Conservation (phyloP, 169 alveolate species). For the Blepharisma undulans region DNA sequence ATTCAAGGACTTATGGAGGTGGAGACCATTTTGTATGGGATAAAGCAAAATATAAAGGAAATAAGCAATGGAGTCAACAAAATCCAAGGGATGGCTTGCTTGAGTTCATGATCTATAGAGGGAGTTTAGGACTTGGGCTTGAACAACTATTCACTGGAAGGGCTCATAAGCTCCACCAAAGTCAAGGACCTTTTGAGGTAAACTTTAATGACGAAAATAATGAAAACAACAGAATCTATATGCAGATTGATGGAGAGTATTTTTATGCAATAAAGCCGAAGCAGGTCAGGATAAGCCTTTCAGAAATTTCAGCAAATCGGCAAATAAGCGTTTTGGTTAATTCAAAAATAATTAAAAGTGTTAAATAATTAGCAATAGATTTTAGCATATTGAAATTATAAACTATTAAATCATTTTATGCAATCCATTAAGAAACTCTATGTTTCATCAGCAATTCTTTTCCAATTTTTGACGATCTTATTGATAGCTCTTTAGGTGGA, state of each 20-base stretch:
- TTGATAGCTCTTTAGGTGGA: background rate
- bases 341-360: background rate
- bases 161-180: conserved; percentile 41
- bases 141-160: conserved; percentile 47
- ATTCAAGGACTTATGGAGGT: conserved; percentile 55
- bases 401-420: background rate
- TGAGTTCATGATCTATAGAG: conserved; percentile 45
- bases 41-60: conserved; percentile 30
- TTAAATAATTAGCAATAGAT: too few species aligned
- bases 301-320: background rate
- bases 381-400: background rate
- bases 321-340: background rate
- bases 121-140: conserved; percentile 35
- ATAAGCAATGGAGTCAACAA: background rate
- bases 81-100: conserved; percentile 51
- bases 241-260: conserved; percentile 59
- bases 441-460: background rate
- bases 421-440: background rate
- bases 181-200: conserved; percentile 51
- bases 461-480: background rate
- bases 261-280: conserved; percentile 26
- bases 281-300: conserved; percentile 25
- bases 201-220: conserved; percentile 5
- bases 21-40: conserved; percentile 51
- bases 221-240: background rate